A percentile compares a stretch with the other conserved stretches of the same genome.
Evolutionary conservation across 805 yeast species (phyloP).

Genomic region (Henningerozyma blattae): DNA sequence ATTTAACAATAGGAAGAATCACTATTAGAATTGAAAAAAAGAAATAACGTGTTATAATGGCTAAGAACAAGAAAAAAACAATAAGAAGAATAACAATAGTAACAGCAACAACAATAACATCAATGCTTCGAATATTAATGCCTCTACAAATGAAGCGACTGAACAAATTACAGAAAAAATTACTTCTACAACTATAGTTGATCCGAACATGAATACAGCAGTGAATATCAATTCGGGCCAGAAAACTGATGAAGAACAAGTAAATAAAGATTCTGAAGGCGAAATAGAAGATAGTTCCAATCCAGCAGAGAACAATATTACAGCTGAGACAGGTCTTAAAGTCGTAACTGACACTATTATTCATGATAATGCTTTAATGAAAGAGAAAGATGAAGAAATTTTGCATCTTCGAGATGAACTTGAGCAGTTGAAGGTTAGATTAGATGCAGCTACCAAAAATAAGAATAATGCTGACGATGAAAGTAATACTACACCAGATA

Average conservation of each 20-base stretch:
- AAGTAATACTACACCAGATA: background rate
- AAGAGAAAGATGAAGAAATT: too few species aligned
- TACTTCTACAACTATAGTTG: background rate
- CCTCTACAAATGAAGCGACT: background rate
- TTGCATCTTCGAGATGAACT: too few species aligned
- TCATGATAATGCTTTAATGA: background rate
- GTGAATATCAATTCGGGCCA: background rate
- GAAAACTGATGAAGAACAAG: background rate
- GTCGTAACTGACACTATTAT: background rate
- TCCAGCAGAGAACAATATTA: too few species aligned
- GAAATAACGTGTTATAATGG: too few species aligned
- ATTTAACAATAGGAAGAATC: too few species aligned
- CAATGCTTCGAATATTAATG: background rate
- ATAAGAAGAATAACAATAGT: constrained; percentile 2
- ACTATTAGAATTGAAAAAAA: too few species aligned
- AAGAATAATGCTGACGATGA: background rate
- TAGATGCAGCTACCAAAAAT: background rate
- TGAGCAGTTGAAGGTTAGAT: too few species aligned
- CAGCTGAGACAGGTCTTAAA: background rate
- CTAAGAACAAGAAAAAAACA: constrained; percentile 12
- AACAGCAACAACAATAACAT: constrained; percentile 1
- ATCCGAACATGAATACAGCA: background rate
- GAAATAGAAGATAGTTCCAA: too few species aligned
- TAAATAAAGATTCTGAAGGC: background rate
- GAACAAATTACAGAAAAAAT: background rate